Conservation (phyloP, 352 stramenopile species). For the Aphanomyces invadans region DNA sequence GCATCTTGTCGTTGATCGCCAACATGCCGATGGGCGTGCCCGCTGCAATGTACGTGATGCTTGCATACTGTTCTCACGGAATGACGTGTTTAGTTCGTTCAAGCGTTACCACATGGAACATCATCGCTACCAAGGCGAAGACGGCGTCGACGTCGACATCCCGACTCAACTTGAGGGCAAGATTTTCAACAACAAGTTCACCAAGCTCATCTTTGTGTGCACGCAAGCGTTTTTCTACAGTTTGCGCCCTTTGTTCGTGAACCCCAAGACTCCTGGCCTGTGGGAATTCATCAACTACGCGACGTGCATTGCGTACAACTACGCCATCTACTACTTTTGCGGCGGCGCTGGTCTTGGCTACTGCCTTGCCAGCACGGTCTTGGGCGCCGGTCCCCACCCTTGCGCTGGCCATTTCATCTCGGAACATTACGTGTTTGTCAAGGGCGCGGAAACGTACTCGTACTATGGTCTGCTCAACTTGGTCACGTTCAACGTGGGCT, state of each 20-base stretch:
- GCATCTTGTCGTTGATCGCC: slow-evolving; percentile 85
- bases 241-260: slow-evolving; percentile 87
- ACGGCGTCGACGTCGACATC: slow-evolving; percentile 92
- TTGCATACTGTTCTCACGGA: not conserved
- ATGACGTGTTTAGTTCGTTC: slow-evolving; percentile 52
- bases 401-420: slow-evolving; percentile 96
- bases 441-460: slow-evolving; percentile 94
- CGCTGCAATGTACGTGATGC: slow-evolving; percentile 48
- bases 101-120: slow-evolving; percentile 97
- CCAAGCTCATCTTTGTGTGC: slow-evolving; percentile 90
- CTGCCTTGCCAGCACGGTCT: slow-evolving; percentile 84
- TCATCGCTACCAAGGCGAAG: slow-evolving; percentile 93
- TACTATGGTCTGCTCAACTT: slow-evolving; percentile 97
- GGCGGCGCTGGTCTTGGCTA: slow-evolving; percentile 85
- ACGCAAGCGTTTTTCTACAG: slow-evolving; percentile 93
- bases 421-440: slow-evolving; percentile 95
- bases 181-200: slow-evolving; percentile 79
- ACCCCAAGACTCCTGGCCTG: slow-evolving; percentile 75
- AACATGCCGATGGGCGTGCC: slow-evolving; percentile 92
- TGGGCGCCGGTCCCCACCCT: slow-evolving; percentile 91
- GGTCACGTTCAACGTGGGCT: slow-evolving; percentile 96
- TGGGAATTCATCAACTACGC: slow-evolving; percentile 88
- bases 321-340: slow-evolving; percentile 65
- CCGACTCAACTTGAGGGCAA: slow-evolving; percentile 85
- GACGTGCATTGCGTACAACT: slow-evolving; percentile 79